Conservation (phyloP, 75 land plant genomes). For the Cunninghamia lanceolata region DNA sequence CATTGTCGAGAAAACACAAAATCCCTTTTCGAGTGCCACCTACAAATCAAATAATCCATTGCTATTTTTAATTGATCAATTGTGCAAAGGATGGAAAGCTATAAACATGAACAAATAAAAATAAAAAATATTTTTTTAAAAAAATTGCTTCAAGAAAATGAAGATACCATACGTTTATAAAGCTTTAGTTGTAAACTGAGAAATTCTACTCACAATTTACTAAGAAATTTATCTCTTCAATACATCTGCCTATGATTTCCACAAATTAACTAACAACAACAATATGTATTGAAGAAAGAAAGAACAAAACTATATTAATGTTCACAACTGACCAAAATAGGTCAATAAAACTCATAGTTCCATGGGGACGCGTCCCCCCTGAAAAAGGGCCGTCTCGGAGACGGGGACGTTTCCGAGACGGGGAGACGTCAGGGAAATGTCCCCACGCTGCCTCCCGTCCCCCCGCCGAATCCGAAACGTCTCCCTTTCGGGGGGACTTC, state of each 20-base stretch:
- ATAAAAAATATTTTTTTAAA: too few species aligned
- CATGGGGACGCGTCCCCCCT: too few species aligned
- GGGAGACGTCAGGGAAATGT: too few species aligned
- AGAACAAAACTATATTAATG: too few species aligned
- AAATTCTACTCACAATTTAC: background rate
- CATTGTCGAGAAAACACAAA: conserved; percentile 87
- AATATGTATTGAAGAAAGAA: background rate
- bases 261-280: background rate
- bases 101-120: background rate
- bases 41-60: conserved; percentile 15
- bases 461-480: too few species aligned
- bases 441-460: too few species aligned
- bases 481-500: too few species aligned
- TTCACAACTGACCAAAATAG: too few species aligned
- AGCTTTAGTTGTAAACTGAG: background rate
- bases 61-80: background rate
- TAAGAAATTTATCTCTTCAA: background rate
- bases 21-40: conserved; percentile 76
- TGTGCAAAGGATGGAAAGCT: background rate
- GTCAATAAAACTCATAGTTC: too few species aligned
- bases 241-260: background rate
- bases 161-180: background rate
- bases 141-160: background rate
- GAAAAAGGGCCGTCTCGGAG: too few species aligned
- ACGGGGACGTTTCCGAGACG: too few species aligned